Base-by-base conservation (phyloP, 768 basidiomycete genomes). In the Collybiopsis confluens region DNA sequence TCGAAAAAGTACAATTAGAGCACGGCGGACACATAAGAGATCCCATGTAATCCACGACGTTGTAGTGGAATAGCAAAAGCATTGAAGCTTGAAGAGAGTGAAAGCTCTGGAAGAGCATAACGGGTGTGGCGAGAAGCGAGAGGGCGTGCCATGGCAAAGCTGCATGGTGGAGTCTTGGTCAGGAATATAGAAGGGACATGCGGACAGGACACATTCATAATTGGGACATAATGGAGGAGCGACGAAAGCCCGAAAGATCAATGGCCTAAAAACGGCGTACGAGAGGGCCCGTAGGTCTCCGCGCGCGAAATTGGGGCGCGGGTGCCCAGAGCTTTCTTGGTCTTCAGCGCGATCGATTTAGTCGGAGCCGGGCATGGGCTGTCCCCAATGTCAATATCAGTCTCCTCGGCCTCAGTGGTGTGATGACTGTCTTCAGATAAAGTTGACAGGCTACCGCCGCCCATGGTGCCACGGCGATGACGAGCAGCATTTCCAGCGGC, bases 291-390 rank as follows among this genome's bases (percentile, higher is more conserved):
- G 61, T 85, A 89, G 3, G 88, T 89, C 66, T 90, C 87, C 1
- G 86, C 79, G 15, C 86, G 78, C 9, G 68, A 60, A 30, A 90
- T 70, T 11, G 79, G 75, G 26, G 64, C 52, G 28, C 52, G 52
- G 27, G 8, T 42, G 40, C 20, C 13, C 30, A 33, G 13, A 18
- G 75, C 57, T 67, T 81, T 84, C 70, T 83, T 88, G 62, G 70
- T 74, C 65, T 85, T 85, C 52, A 80, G 75, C 20, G 70, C 67
- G 41, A 70, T 66, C 37, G 70, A 72, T 63, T 86, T 89, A 30
- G 77, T 82, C 10, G 87, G 83, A 44, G 90, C 86, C 2, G 90
- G 90, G 70, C 92, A 96, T 4, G 92, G 92, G 61, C 91, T 93
- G 61, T 90, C 90, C 13, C 89, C 90, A 41, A 90, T 67, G 59